Base-by-base conservation (phyloP, 306 rosid genomes). In the Mimosa bimucronata region DNA sequence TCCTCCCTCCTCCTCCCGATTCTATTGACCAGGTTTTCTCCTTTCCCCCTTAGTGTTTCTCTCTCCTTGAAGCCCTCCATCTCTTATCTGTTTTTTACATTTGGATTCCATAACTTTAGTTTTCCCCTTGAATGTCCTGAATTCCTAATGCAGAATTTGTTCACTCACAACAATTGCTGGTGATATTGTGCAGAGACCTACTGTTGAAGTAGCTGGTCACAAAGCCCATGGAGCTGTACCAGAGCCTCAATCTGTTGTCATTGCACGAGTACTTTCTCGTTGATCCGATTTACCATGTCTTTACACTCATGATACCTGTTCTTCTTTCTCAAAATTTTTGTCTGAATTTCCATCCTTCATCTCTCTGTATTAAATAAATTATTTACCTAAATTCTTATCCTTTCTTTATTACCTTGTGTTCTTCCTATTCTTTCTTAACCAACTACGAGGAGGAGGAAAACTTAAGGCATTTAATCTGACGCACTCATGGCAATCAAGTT, bases 221-320 rank as follows among this genome's bases (percentile, higher is more conserved):
- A 93, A 93, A 83, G 94, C 97, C 14, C 93, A 91, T 69, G 99
- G 98, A 48, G 84, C 89, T 25, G 93, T 34, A 34, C 99, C 99
- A 13, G 86, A 89, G 68, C 91, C 98, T 65, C 97, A 97, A 21
- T 90, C 97, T 28, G 8, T 91, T 66, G 97, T 90, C 77, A 87
- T 90, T 86, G 38, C 38, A 34, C 38, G 38, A 34, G 38, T 34
- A 91, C 31, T 31, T 9, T 31, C 42, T 40, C 28, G 18, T 28
- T 37, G 14, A 66, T 66, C 45, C 71, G 13, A 62, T 41, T 69
- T 75, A 19, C 34, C 13, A 37, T 11, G 16, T 23, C 21, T 70
- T 34, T 19, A 26, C 26, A 4, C 57, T 19, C 13, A 53, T 30
- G 8, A 38, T 71, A 10, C 53, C 7, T n/a, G 19, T 79, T 18